phyloP scores from a whole-genome alignment of 208 protist genomes.

The Acanthamoeba castellanii region DNA sequence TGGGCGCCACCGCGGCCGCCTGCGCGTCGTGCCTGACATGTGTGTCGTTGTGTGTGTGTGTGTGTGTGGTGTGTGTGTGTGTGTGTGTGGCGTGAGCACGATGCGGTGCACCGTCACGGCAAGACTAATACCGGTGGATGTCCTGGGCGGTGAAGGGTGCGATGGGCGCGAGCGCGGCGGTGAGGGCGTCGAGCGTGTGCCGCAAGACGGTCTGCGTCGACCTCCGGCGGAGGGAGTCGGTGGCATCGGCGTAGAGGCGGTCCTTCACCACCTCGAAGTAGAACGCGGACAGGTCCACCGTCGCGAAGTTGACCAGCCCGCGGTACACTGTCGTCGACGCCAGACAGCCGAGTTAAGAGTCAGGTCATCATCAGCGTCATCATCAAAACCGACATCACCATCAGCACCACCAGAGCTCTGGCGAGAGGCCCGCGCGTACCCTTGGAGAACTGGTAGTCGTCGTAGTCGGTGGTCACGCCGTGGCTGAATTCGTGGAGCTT shows the following conservation, averaged over 20 bases:
- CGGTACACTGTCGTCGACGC: not conserved
- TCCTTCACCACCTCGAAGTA: constrained; percentile 91
- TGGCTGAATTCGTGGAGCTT: constrained; percentile 54
- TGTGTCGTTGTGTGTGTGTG: not conserved
- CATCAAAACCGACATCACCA: not conserved
- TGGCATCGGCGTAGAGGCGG: constrained; percentile 87
- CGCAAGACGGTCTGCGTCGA: constrained; percentile 81
- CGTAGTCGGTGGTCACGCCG: constrained; percentile 72
- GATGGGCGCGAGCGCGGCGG: constrained; percentile 27
- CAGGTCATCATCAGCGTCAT: not conserved
- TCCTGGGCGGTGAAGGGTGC: constrained; percentile 56
- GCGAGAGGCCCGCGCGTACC: not conserved
- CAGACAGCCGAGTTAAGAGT: not conserved
- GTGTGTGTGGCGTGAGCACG: not conserved
- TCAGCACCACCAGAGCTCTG: not conserved
- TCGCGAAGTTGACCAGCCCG: constrained; percentile 74
- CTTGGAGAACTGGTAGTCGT: constrained; percentile 80
- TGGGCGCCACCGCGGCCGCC: not conserved
- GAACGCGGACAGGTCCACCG: constrained; percentile 88
- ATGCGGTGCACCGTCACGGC: no score
- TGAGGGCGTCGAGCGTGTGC: constrained; percentile 61
- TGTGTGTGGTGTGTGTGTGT: no score
- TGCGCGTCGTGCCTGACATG: not conserved
- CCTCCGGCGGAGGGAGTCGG: constrained; percentile 79
- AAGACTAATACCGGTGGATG: not conserved